These are phyloP conservation scores for Phylloporus scabripes DNA, from an alignment of 768 basidiomycete genomes.

Conservation along the genomic window DNA sequence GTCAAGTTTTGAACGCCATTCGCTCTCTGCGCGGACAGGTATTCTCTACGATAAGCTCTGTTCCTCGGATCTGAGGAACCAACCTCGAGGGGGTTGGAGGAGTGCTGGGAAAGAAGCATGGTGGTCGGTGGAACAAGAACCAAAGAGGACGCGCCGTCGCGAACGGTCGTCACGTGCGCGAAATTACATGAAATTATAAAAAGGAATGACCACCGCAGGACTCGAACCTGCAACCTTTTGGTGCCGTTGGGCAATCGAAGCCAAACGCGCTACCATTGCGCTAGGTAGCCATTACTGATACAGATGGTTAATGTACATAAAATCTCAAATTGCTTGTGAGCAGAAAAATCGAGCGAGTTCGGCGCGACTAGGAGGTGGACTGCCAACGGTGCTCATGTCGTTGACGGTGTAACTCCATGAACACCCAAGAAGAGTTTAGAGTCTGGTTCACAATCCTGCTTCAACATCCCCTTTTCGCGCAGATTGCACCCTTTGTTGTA, in stretches of 20 bases:
- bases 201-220: slow-evolving; percentile 79
- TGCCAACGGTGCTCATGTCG: slow-evolving; percentile 25
- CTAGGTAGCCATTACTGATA: slow-evolving; percentile 55
- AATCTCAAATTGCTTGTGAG: background rate
- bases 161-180: slow-evolving; percentile 24
- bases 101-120: slow-evolving; percentile 56
- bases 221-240: slow-evolving; percentile 97
- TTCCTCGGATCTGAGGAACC: slow-evolving; percentile 56
- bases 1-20: slow-evolving; percentile 29
- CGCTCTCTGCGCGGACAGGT: slow-evolving; percentile 33
- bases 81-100: slow-evolving; percentile 69
- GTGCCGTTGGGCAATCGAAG: slow-evolving; percentile 75
- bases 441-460: slow-evolving; percentile 36
- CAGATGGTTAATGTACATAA: fast-evolving
- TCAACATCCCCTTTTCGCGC: slow-evolving; percentile 42
- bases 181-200: background rate
- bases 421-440: slow-evolving; percentile 37
- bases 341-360: slow-evolving; percentile 18
- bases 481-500: slow-evolving; percentile 52
- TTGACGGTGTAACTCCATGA: slow-evolving; percentile 38
- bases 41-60: slow-evolving; percentile 38
- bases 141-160: background rate
- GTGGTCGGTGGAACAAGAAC: slow-evolving; percentile 29
- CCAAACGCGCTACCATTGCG: slow-evolving; percentile 96
- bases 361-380: slow-evolving; percentile 10